These are phyloP conservation scores for Coriaria nepalensis DNA, from an alignment of 306 rosid genomes.

Conservation along the genomic window DNA sequence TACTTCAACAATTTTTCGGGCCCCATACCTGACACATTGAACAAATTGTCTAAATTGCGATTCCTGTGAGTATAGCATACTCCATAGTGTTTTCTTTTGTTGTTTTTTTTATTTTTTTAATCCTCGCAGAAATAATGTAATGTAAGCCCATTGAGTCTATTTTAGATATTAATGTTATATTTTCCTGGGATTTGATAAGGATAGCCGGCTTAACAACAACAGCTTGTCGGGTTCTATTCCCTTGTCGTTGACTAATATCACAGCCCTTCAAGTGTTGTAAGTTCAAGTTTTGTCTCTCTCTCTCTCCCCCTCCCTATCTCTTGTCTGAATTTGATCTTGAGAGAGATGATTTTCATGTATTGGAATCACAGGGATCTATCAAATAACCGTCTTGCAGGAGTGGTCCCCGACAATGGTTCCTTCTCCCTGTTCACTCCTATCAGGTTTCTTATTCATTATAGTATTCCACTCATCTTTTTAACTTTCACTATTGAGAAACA, in stretches of 20 bases:
- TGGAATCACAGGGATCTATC: slow-evolving; percentile 53
- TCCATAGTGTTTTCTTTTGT: slow-evolving; percentile 14
- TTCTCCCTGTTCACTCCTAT: slow-evolving; percentile 85
- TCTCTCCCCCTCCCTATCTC: slow-evolving; percentile 4
- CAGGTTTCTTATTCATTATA: slow-evolving; percentile 30
- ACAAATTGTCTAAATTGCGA: slow-evolving; percentile 69
- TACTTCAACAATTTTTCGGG: slow-evolving; percentile 63
- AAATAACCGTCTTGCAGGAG: slow-evolving; percentile 63
- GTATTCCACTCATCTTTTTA: slow-evolving; percentile 3
- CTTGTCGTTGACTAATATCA: slow-evolving; percentile 67
- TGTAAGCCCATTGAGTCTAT: no score
- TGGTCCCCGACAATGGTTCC: slow-evolving; percentile 85
- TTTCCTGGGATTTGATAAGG: slow-evolving; percentile 34
- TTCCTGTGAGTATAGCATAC: slow-evolving; percentile 56
- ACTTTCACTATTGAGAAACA: slow-evolving; percentile 7
- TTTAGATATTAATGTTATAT: slow-evolving; percentile 11
- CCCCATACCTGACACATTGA: slow-evolving; percentile 73
- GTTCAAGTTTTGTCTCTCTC: slow-evolving; percentile 22
- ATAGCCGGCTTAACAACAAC: slow-evolving; percentile 90
- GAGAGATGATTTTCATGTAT: no score
- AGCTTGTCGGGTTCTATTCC: slow-evolving; percentile 75
- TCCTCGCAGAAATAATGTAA: no score
- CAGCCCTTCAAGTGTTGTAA: slow-evolving; percentile 86
- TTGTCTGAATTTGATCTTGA: neutral
- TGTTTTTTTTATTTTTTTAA: neutral